Conservation (phyloP, 768 basidiomycete species). For the Amyloporia xantha region DNA sequence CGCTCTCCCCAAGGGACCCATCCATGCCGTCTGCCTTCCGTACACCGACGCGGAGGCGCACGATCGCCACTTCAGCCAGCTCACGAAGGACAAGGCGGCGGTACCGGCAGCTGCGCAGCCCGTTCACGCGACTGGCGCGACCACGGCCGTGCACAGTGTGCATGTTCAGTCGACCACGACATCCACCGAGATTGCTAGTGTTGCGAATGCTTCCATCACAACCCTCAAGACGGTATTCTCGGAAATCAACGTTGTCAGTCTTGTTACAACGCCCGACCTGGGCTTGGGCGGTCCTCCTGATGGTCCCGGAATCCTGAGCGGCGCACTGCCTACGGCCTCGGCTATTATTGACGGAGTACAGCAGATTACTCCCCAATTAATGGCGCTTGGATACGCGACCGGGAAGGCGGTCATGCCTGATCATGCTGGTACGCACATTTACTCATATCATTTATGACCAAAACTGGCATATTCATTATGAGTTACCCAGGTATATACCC, state of each 20-base stretch:
- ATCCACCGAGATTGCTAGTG: constrained; percentile 24
- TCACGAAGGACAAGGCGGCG: constrained; percentile 24
- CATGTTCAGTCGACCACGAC: constrained; percentile 3
- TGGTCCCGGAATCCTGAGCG: constrained; percentile 60
- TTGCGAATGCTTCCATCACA: constrained; percentile 44
- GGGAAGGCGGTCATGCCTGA: constrained; percentile 58
- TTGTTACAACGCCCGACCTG: constrained; percentile 54
- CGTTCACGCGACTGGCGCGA: background rate
- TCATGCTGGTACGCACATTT: constrained; percentile 44
- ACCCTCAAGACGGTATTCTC: constrained; percentile 44
- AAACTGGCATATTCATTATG: no score
- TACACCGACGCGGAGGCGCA: constrained; percentile 58
- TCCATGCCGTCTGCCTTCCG: constrained; percentile 73
- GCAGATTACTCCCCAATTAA: constrained; percentile 68
- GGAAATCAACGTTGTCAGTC: constrained; percentile 55
- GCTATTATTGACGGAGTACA: constrained; percentile 62
- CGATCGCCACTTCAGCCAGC: constrained; percentile 47
- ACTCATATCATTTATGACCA: background rate
- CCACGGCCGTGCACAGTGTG: background rate
- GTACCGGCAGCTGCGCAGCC: constrained; percentile 6
- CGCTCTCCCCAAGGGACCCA: constrained; percentile 44
- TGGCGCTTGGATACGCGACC: constrained; percentile 74
- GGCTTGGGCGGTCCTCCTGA: constrained; percentile 74
- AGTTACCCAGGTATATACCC: constrained; percentile 47
- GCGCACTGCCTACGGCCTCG: constrained; percentile 69